Evolutionary conservation across 2,329 filamentous ascomycete genomes (phyloP), one percentile per base, ranked within the genome.

Genomic region (Ophiocordyceps sinensis): DNA sequence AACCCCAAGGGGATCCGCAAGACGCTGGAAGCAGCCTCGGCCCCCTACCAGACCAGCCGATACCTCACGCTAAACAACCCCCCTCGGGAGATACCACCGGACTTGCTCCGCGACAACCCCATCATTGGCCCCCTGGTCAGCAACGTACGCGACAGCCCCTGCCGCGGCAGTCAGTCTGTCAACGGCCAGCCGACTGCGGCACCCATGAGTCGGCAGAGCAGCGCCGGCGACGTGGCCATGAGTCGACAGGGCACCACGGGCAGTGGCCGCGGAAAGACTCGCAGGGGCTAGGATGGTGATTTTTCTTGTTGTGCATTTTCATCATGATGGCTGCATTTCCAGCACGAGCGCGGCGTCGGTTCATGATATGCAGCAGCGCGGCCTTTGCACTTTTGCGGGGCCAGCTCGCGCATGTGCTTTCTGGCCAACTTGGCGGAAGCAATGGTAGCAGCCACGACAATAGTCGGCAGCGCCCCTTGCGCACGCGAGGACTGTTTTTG

Each of bases 161-260:
- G 48, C 17, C 53, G 49, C 43, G 45, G 34, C 26, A 48, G 46
- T 15, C 41, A 49, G 15, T 39, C 32, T 19, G 42, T 44, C 2
- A 49, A 51, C 5, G 50, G 52, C 2, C 47, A 52, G 5, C 53
- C 51, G 4, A 49, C 53, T 3, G 60, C 60, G 0, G 61, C 61
- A 13, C 65, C 71, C 1, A 75, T 75, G 68, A 75, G 71, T 49
- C 67, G 70, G 31, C 70, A 71, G 53, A 74, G 68, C 56, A 74
- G 70, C 41, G 59, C 68, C 4, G 70, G 71, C 21, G 73, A 72
- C 35, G 67, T 67, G 28, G 62, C 70, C 12, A 76, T 76, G 72
- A 76, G 71, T 47, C 63, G 73, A 19, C 67, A 71, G 51, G 68
- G 68, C 28, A 70, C 66, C 39, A 60, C 63, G 21, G 63, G 66